Evolutionary conservation across 139 green algal genomes (phyloP), one percentile per base, ranked within the genome.

Genomic region (Chlorella sp.): DNA sequence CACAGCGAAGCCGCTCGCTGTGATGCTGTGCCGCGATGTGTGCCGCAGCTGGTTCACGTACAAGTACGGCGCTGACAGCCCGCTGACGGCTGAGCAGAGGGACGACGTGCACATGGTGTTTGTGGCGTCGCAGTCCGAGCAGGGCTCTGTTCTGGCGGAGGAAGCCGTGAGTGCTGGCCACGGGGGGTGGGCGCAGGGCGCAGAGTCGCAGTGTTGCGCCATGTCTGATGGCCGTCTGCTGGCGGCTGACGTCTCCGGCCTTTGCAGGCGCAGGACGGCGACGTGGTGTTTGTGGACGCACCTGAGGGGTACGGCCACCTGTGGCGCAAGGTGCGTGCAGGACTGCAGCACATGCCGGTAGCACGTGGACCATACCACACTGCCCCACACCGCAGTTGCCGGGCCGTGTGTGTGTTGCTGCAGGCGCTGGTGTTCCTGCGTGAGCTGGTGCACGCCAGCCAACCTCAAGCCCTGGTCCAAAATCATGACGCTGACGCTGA

Each of bases 231-330:
- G n/a, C n/a, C n/a, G n/a, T n/a, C n/a, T n/a, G n/a, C n/a, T n/a
- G n/a, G n/a, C n/a, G n/a, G n/a, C n/a, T n/a, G n/a, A n/a, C n/a
- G n/a, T n/a, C n/a, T n/a, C n/a, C n/a, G n/a, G n/a, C n/a, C 42
- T 55, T 10, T 5, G 33, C 76, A 85, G 79, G 74, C 62, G 5
- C 31, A 72, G 26, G 69, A 84, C 63, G 72, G 62, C 2, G 84
- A 89, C 59, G 49, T 89, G 6, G 27, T 84, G 2, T 69, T 80
- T 1, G 14, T 87, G 22, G 71, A 86, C n/a, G 74, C 77, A 20
- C 66, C 76, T 1, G 78, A 83, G 17, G 84, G 84, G 0, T 89
- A 89, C 49, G 27, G 79, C 5, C 61, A 86, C 23, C 62, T 89
- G 1, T 89, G 84, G 84, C 62, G 74, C 23, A 89, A 88, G 82